Evolutionary conservation across 805 yeast genomes (phyloP), one percentile per base, ranked within the genome.

Genomic region (Lipomyces anomalus): DNA sequence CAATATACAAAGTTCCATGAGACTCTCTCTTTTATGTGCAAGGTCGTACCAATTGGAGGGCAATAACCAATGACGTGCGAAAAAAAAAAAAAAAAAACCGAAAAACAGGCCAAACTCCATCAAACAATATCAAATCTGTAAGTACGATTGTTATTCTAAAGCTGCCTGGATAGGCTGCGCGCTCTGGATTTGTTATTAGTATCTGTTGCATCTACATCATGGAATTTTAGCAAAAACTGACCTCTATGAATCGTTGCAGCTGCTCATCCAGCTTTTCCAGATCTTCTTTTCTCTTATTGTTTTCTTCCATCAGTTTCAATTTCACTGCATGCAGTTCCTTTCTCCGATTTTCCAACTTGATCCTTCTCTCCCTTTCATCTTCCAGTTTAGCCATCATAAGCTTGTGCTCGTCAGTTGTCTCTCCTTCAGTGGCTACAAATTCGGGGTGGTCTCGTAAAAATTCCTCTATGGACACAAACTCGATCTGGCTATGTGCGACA

Each of bases 291-390:
- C 44, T 39, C 28, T 28, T 40, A 17, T 38, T 22, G 20, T 50
- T 50, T 22, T 50, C 53, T 9, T 23, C 21, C 16, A 46, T 30
- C 28, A 50, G 23, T 6, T 33, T 36, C 1, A 42, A n/a, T 32
- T 42, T 43, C 7, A 22, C 16, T n/a, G 20, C 22, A 28, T 22
- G 6, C 11, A 50, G 44, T 22, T 41, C 47, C 9, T 38, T 35
- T 24, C 38, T 18, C 34, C 20, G 20, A 9, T 33, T 26, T 7
- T 42, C 49, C 22, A 48, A 28, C 21, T 9, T 13, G 11, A 22
- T 20, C n/a, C 55, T 32, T 13, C 55, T 43, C 13, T n/a, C 33
- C n/a, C 47, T 40, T 29, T 50, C 55, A 36, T 50, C 55, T 9
- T 37, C 29, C 11, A 50, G 33, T 9, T 52, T 39, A 3, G 53